Evolutionary conservation across 192 early-diverging fungal genomes (phyloP), one percentile per base, ranked within the genome.

Genomic region (Coemansia asiatica): DNA sequence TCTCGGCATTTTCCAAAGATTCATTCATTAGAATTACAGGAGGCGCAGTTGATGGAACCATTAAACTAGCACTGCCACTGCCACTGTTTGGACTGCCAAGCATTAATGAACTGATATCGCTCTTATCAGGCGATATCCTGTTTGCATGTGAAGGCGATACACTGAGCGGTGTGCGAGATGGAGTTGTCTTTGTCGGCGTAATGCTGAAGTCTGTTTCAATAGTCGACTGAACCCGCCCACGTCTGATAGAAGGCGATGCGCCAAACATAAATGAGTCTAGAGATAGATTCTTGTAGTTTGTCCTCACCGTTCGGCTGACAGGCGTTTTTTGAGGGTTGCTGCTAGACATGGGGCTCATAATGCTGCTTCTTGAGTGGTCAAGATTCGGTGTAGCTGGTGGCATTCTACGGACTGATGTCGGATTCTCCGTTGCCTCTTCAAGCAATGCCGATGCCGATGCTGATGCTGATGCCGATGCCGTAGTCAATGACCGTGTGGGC

Each of bases 291-390:
- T 87, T 86, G 67, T 87, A 91, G 68, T 98, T 93, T 21, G 94
- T 96, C 6, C 96, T 86, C 21, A 98, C 93, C 28, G 91, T 82
- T 48, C 90, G 85, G 68, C 94, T 88, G 38, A 89, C 90, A 46
- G 82, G 81, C n/a, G 77, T 70, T 26, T 85, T 84, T 23, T 61
- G 76, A 8, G 71, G 44, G 2, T 35, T 61, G 48, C 36, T 64
- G 27, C 55, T 12, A 31, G 29, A 61, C 21, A 67, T 38, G 63
- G 48, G 35, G 51, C 47, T 60, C 26, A 27, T 21, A 8, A 49
- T 44, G 61, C 22, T 36, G n/a, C 23, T 56, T 33, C 8, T 40
- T 50, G 55, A 47, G 4, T 38, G 10, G 18, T 46, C 33, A 2
- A 50, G 36, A 1, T 15, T 51, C 44, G 29, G 10, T 36, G 19